Base-by-base conservation (phyloP, 192 early-diverging fungal species). In the Chytriomyces hyalinus region DNA sequence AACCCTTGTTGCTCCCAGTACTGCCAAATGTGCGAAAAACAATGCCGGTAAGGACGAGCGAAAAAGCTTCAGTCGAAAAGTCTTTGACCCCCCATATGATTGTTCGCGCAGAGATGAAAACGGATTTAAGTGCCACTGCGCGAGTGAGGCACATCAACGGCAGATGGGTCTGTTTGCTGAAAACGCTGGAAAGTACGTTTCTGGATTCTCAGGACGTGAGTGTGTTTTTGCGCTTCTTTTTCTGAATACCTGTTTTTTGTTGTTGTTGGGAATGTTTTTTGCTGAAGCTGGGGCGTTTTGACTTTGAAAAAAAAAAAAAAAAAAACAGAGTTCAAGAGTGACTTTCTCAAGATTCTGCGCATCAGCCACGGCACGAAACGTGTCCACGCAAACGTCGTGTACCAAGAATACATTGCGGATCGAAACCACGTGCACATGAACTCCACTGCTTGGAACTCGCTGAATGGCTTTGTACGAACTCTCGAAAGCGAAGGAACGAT, bases 381-480 rank as follows among this genome's bases (percentile, higher is more conserved):
- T 64, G 93, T 96, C 9, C 80, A 91, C 43, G 95, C 95, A n/a
- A 98, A 99, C 79, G 89, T 92, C 20, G 95, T 98, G 1, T 99
- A 99, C 85, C 94, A 99, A 80, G 97, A 99, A 81, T 95, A 96
- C 47, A 94, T 99, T 73, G 83, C 91, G 6, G 94, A 99, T 81
- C 83, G 92, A 44, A 85, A 94, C 64, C 97, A 99, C 83, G 73
- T 96, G 53, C 97, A 99, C 77, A 97, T 99, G 96, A 99, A 97
- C 76, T 86, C 95, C 2, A 99, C 97, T 0, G 80, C 89, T 65
- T 99, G 97, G 97, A 84, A 91, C 5, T 89, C 95, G n/a, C 83
- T 99, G 44, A 86, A 92, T 6, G 95, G 94, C 53, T 99, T 97
- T 81, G 88, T 91, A 57, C 95, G 67, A 36, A 75, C 73, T 78